phyloP scores from a whole-genome alignment of 129 eudicot genomes.

The Centrapalus pauciflorus region DNA sequence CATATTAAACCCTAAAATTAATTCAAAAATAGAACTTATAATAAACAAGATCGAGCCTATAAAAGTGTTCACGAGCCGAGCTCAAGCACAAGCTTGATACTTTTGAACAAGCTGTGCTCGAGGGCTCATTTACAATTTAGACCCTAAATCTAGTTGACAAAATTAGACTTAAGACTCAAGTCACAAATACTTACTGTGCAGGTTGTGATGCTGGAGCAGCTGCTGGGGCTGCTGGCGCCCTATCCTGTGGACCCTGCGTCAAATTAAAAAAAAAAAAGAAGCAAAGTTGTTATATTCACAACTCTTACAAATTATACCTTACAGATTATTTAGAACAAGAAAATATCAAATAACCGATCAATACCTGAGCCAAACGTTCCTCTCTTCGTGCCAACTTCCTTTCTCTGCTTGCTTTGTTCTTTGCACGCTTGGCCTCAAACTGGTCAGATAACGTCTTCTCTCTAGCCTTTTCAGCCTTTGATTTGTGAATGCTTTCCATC shows the following conservation, averaged over 20 bases:
- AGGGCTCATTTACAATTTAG: too few relatives aligned
- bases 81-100: too few relatives aligned
- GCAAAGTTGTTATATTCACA: not conserved
- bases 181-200: constrained; percentile 39
- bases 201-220: constrained; percentile 40
- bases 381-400: constrained; percentile 89
- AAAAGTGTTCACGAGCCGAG: too few relatives aligned
- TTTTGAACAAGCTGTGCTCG: too few relatives aligned
- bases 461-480: constrained; percentile 98
- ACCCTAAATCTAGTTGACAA: not conserved
- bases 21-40: too few relatives aligned
- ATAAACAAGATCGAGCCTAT: too few relatives aligned
- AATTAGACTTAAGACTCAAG: not conserved
- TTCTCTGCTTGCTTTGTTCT: constrained; percentile 98
- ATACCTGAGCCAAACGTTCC: constrained; percentile 83
- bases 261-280: not conserved
- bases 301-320: not conserved
- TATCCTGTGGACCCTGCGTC: constrained; percentile 48
- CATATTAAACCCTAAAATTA: too few relatives aligned
- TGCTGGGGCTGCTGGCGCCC: constrained; percentile 35
- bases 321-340: too few relatives aligned
- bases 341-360: not conserved
- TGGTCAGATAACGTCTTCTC: constrained; percentile 90
- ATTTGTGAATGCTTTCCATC: constrained; percentile 93
- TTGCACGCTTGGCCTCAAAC: constrained; percentile 92